These are phyloP conservation scores for Apiospora sp. DNA, from an alignment of 2,329 filamentous ascomycete species.

Conservation along the genomic window DNA sequence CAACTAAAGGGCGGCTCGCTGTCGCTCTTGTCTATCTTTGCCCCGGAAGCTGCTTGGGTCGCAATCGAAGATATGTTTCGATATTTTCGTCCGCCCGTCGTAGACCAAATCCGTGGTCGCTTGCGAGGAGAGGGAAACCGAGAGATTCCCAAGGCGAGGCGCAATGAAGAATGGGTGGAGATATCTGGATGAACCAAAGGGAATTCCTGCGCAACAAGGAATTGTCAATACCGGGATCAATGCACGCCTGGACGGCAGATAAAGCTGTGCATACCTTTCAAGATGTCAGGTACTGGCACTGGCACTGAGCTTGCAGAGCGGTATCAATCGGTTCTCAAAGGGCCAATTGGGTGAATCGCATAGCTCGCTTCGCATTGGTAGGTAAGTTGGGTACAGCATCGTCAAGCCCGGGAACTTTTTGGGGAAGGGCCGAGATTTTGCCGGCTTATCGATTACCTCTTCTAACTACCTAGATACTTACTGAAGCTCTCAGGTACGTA, in stretches of 20 bases:
- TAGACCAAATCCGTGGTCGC: background rate
- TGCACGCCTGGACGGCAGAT: background rate
- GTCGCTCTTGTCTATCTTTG: background rate
- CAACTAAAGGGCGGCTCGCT: background rate
- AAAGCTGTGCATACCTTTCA: conserved; percentile 1
- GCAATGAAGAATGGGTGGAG: background rate
- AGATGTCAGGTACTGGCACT: background rate
- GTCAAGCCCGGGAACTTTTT: conserved; percentile 20
- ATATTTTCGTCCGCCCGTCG: background rate
- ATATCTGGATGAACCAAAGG: background rate
- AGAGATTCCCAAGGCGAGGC: conserved; percentile 4
- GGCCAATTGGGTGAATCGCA: background rate
- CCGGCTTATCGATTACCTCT: conserved; percentile 22
- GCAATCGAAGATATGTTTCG: too few species aligned
- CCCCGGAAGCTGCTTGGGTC: background rate
- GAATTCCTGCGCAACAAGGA: background rate
- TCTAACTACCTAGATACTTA: background rate
- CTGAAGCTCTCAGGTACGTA: background rate
- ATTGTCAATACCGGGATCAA: background rate
- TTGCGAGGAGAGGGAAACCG: background rate
- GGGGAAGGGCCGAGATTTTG: conserved; percentile 17
- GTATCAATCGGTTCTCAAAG: background rate
- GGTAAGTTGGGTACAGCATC: conserved; percentile 5
- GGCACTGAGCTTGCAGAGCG: background rate
- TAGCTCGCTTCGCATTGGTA: background rate